Evolutionary conservation across 2,329 filamentous ascomycete genomes (phyloP), one percentile per base, ranked within the genome.

Genomic region (Cordyceps sp.): DNA sequence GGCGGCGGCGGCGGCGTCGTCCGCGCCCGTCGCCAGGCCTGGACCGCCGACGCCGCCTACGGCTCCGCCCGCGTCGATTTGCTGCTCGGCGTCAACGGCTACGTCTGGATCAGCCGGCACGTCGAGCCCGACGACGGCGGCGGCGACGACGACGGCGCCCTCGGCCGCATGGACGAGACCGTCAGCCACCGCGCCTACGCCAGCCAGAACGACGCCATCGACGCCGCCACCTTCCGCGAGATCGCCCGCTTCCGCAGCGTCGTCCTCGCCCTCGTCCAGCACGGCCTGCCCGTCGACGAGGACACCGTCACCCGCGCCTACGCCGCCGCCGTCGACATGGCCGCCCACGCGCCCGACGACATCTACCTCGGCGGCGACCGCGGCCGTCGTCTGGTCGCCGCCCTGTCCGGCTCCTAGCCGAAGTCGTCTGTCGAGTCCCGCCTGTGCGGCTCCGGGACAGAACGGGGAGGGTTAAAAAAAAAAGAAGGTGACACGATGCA

Each of bases 61-160:
- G 62, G 67, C 22, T 65, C 68, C 22, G 66, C 71, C 32, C 77
- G 74, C 39, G 70, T 98, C 19, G 83, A 94, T 49, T 73, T 96
- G 7, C 69, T 93, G 32, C 64, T 98, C 1, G 90, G 90, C 3
- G 90, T 98, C 25, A 98, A 98, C 47, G 90, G 90, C 1, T 96
- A 92, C 51, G 85, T 96, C 36, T 98, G 84, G 80, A 86, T 96
- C 47, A 77, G 78, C 54, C 86, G 83, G 59, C 84, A 93, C 45
- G 60, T 79, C 7, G 75, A 81, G 42, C 68, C 66, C 23, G 64
- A 66, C n/a, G 54, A 56, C 5, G 50, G 55, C 26, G 48, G 57
- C 6, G 50, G 55, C 26, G 48, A 54, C 25, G 58, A 66, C 27
- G 58, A 61, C n/a, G 52, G 55, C n/a, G 58, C 57, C 12, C 82